Base-by-base conservation (phyloP, 2,329 filamentous ascomycete species). In the Diaporthe ampelina region DNA sequence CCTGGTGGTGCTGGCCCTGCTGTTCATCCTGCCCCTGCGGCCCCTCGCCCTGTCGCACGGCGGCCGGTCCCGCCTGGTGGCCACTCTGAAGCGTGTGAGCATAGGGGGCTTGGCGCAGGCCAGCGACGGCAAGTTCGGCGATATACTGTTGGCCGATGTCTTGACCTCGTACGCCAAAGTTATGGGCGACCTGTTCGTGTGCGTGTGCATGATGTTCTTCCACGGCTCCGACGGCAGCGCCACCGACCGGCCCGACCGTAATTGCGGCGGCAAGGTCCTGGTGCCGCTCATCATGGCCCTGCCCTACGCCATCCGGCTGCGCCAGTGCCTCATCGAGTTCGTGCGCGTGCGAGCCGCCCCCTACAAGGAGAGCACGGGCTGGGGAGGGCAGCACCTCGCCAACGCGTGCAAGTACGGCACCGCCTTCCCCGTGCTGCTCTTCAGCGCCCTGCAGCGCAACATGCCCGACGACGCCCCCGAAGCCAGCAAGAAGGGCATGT, bases 321-420 rank as follows among this genome's bases (percentile, higher is more conserved):
- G 96, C 63, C 97, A 99, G 85, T 99, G 97, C 83, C 83, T 98
- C 76, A 97, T 94, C 76, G 97, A 98, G 83, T 98, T 94, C 82
- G 80, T 89, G 40, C 93, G 95, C 63, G 94, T 96, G 77, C 87
- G 87, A 35, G 87, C 90, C 15, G 86, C 87, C 65, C 89, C 87
- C 24, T 86, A 85, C 77, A 88, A 87, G 80, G 89, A 87, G 77
- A 84, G 88, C 0, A 85, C 86, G 5, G 94, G 93, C 43, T 95
- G 92, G 91, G 95, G 94, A 40, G 94, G 94, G 7, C 94, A 96
- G 81, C 95, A 98, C 83, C 87, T 98, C 40, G 95, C 95, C 81
- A 99, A 99, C 87, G 96, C 96, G 13, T 85, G 95, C 79, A 99
- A 99, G 84, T 99, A 99, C 84, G 90, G 93, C n/a, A 95, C 92